A percentile compares a stretch with the other conserved stretches of the same genome.
Evolutionary conservation across 345 rosid genomes (phyloP).

Genomic region (Heritiera fomes): DNA sequence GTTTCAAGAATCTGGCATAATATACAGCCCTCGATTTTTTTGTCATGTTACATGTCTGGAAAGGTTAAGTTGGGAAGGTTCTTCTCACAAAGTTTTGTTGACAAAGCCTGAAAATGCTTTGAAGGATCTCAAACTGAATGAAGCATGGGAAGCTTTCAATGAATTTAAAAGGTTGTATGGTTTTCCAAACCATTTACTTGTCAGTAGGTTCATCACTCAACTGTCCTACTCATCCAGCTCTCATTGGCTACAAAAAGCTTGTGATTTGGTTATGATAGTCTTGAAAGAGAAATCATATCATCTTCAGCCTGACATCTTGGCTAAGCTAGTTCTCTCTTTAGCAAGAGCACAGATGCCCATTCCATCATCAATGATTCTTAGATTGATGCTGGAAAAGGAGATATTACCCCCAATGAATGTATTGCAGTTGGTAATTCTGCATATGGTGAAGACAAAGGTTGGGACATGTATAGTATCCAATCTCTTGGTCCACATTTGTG

Average conservation of each 20-base stretch:
- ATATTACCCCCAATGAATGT: conserved; percentile 37
- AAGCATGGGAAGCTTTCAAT: conserved; percentile 69
- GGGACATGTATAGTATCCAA: conserved; percentile 74
- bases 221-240: conserved; percentile 65
- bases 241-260: conserved; percentile 57
- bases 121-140: conserved; percentile 42
- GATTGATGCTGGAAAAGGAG: conserved; percentile 55
- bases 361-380: conserved; percentile 54
- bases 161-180: conserved; percentile 65
- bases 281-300: conserved; percentile 46
- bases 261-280: conserved; percentile 42
- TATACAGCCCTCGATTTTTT: conserved; percentile 10
- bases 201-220: conserved; percentile 52
- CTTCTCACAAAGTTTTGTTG: conserved; percentile 46
- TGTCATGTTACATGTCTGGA: not conserved
- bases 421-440: conserved; percentile 50
- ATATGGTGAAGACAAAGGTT: conserved; percentile 72
- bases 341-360: conserved; percentile 71
- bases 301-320: conserved; percentile 41
- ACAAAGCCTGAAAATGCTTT: conserved; percentile 64
- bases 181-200: conserved; percentile 39
- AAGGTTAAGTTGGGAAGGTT: conserved; percentile 52
- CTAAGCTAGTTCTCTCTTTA: conserved; percentile 57
- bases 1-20: not conserved
- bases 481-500: conserved; percentile 65